Conservation (phyloP, 768 basidiomycete genomes). For the Tephrocybe sp. region DNA sequence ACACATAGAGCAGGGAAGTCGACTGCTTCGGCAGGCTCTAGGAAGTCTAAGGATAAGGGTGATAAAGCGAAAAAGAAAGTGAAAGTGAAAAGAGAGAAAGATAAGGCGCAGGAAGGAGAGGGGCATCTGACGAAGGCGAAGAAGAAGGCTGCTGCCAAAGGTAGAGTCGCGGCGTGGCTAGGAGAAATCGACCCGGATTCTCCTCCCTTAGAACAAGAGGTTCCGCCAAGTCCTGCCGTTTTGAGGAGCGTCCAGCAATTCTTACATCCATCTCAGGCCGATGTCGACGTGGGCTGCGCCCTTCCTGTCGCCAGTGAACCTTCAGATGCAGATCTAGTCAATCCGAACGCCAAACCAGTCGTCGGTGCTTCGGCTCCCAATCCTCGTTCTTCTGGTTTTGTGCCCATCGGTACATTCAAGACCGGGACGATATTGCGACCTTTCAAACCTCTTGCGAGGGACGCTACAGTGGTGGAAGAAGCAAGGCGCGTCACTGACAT, state of each 20-base stretch:
- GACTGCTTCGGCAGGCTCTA: constrained; percentile 24
- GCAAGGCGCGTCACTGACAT: constrained; percentile 36
- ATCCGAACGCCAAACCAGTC: not conserved
- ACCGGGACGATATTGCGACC: constrained; percentile 32
- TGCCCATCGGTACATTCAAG: constrained; percentile 58
- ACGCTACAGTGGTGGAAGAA: constrained; percentile 32
- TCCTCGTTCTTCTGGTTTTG: constrained; percentile 75
- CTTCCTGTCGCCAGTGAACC: constrained; percentile 1
- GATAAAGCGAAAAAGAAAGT: constrained; percentile 21
- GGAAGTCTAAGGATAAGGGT: constrained; percentile 23
- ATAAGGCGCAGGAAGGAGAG: constrained; percentile 23
- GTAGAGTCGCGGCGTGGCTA: constrained; percentile 77
- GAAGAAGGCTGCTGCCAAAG: constrained; percentile 46
- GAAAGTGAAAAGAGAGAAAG: constrained; percentile 24
- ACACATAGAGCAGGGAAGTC: constrained; percentile 35
- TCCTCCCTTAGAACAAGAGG: constrained; percentile 49
- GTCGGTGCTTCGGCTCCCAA: constrained; percentile 46
- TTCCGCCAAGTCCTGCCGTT: constrained; percentile 34
- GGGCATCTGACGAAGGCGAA: constrained; percentile 20
- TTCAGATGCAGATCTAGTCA: not conserved
- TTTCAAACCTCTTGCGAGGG: constrained; percentile 18
- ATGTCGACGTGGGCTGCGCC: not conserved
- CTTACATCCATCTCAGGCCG: not conserved
- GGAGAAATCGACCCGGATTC: constrained; percentile 59
- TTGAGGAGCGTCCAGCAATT: constrained; percentile 1